These are phyloP conservation scores for Furcasterigmium sp. DNA, from an alignment of 2,329 filamentous ascomycete genomes.

Conservation along the genomic window DNA sequence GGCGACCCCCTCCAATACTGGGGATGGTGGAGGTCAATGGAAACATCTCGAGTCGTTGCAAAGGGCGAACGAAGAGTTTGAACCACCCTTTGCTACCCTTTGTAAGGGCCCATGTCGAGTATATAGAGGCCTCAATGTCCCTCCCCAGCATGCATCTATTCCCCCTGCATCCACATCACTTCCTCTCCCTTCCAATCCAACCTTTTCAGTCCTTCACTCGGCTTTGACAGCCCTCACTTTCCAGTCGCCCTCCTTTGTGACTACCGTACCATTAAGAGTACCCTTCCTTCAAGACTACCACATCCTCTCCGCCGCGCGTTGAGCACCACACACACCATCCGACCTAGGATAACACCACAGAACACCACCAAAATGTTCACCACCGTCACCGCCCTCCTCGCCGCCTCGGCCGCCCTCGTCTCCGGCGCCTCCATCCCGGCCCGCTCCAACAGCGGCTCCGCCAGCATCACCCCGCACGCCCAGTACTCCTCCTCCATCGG, in stretches of 20 bases:
- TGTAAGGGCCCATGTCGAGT: neutral
- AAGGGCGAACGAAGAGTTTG: neutral
- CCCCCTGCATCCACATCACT: neutral
- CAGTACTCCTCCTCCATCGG: constrained; percentile 52
- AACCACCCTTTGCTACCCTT: neutral
- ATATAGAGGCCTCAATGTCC: neutral
- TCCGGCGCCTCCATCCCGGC: constrained; percentile 18
- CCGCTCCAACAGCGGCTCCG: constrained; percentile 17
- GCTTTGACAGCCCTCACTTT: neutral
- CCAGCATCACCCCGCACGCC: constrained; percentile 48
- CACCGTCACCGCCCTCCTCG: constrained; percentile 23
- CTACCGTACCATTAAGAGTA: neutral
- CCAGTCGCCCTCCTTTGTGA: neutral
- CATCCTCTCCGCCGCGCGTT: neutral
- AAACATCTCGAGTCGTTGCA: neutral
- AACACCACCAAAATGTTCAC: constrained; percentile 16
- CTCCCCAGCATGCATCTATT: too few relatives aligned
- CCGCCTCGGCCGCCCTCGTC: constrained; percentile 18
- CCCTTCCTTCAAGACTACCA: neutral
- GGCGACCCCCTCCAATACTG: neutral
- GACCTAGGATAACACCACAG: neutral
- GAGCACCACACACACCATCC: neutral
- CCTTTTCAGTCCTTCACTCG: neutral
- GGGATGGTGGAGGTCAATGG: neutral
- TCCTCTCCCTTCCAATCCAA: neutral